Conservation (phyloP, 306 rosid genomes). For the Luffa aegyptiaca region DNA sequence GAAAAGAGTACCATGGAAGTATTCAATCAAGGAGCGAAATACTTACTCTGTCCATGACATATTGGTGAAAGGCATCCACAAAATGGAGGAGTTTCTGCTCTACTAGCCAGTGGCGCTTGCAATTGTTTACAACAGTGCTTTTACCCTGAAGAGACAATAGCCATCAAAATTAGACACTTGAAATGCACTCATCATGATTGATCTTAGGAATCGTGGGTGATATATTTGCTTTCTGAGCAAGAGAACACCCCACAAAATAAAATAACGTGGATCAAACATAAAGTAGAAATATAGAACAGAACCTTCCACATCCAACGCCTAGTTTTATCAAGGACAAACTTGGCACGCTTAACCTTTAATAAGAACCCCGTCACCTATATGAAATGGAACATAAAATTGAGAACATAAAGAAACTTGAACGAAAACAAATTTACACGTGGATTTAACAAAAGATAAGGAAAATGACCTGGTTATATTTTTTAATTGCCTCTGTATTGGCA, state of each 20-base stretch:
- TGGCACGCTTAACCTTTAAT: conserved; percentile 93
- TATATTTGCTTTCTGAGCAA: background rate
- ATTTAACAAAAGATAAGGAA: conserved; percentile 11
- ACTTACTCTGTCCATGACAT: conserved; percentile 93
- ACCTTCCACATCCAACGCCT: conserved; percentile 99
- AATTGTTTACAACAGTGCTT: conserved; percentile 37
- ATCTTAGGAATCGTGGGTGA: background rate
- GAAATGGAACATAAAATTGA: background rate
- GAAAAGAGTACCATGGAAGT: background rate
- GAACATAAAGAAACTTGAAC: background rate
- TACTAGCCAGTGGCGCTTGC: conserved; percentile 82
- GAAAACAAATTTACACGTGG: conserved; percentile 1
- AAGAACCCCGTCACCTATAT: conserved; percentile 85
- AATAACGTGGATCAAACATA: background rate
- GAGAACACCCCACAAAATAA: background rate
- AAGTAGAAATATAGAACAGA: conserved; percentile 1
- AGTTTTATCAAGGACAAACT: conserved; percentile 84
- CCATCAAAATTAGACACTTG: background rate
- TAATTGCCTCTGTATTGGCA: conserved; percentile 82
- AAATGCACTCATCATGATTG: conserved; percentile 6
- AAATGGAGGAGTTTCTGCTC: conserved; percentile 98
- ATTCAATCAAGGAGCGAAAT: background rate
- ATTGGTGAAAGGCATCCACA: conserved; percentile 98
- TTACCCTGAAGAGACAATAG: conserved; percentile 41
- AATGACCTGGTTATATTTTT: conserved; percentile 88